phyloP scores from a whole-genome alignment of 257 asterid species.

The Przewalskia tangutica region DNA sequence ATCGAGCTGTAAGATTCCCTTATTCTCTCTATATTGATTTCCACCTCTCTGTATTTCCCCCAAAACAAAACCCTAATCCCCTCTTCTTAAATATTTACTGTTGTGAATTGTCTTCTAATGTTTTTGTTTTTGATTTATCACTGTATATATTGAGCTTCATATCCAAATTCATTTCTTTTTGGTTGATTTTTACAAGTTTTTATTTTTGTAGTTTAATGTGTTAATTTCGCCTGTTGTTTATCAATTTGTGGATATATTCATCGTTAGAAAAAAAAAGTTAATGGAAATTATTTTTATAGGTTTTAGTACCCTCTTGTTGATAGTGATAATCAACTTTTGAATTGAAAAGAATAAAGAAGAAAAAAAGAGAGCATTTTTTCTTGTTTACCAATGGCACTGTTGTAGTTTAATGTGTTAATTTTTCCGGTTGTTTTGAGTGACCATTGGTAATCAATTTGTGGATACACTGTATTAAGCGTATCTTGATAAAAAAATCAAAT shows the following conservation, averaged over 20 bases:
- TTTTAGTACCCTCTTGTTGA: background rate
- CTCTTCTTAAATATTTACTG: background rate
- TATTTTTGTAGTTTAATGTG: background rate
- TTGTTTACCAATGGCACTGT: conserved; percentile 11
- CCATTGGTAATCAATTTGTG: background rate
- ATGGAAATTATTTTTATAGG: background rate
- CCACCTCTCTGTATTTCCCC: background rate
- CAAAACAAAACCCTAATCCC: background rate
- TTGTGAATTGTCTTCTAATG: background rate
- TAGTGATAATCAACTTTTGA: background rate
- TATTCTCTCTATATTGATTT: background rate
- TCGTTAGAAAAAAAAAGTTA: background rate
- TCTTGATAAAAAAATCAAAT: no score
- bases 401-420: background rate
- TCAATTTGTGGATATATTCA: background rate
- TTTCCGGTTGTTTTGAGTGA: background rate
- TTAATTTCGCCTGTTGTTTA: background rate
- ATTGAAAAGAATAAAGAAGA: background rate
- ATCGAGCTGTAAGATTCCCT: background rate
- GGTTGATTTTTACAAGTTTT: background rate
- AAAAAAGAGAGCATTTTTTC: no score
- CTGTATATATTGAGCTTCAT: background rate
- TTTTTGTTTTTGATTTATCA: background rate
- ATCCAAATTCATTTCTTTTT: background rate
- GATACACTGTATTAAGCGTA: background rate